A percentile compares a stretch with the other conserved stretches of the same genome.
Evolutionary conservation across 2,329 filamentous ascomycete species (phyloP).

Genomic region (Lanzia echinophila): DNA sequence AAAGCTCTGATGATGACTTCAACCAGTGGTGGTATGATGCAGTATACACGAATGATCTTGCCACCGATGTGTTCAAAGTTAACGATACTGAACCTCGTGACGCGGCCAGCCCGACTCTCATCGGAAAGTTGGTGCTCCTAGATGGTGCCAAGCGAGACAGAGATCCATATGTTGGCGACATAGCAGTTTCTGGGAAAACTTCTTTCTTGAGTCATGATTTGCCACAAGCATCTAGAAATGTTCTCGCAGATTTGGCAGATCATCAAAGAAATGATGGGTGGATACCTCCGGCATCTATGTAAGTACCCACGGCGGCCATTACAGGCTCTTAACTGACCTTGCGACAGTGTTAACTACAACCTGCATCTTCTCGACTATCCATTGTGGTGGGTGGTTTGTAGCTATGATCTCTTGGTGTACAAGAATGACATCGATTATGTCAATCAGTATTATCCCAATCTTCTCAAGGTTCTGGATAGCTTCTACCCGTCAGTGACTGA

Average conservation of each 20-base stretch:
- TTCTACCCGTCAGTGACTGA: constrained; percentile 42
- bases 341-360: constrained; percentile 37
- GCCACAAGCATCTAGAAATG: constrained; percentile 37
- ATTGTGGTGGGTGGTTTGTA: constrained; percentile 45
- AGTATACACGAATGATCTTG: constrained; percentile 46
- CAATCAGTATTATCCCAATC: constrained; percentile 35
- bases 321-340: not conserved
- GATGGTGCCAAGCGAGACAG: constrained; percentile 47
- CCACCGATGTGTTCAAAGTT: constrained; percentile 39
- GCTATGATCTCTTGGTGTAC: constrained; percentile 43
- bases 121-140: constrained; percentile 41
- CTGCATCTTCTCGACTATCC: constrained; percentile 46
- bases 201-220: constrained; percentile 42
- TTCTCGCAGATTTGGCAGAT: constrained; percentile 42
- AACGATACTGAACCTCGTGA: constrained; percentile 44
- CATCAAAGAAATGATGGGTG: constrained; percentile 46
- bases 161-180: constrained; percentile 47
- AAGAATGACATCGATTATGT: constrained; percentile 40
- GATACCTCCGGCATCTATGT: constrained; percentile 49
- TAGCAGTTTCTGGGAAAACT: constrained; percentile 43
- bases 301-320: constrained; percentile 14
- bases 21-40: constrained; percentile 49
- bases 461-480: constrained; percentile 37
- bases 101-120: constrained; percentile 37
- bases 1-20: constrained; percentile 43